These are phyloP conservation scores for Macrophomina tecta DNA, from an alignment of 2,329 filamentous ascomycete genomes.

Conservation along the genomic window DNA sequence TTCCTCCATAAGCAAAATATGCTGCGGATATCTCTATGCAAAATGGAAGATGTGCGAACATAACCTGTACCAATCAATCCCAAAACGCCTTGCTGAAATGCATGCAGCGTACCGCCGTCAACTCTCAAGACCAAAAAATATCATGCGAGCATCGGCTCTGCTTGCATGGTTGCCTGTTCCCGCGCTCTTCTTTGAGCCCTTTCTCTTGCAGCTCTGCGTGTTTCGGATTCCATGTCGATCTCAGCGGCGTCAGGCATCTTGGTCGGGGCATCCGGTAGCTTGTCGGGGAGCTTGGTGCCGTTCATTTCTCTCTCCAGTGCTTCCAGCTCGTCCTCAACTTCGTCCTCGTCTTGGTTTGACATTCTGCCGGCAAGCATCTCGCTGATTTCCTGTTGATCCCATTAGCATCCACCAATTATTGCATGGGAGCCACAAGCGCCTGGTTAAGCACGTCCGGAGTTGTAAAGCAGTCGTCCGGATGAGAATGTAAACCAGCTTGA, in stretches of 20 bases:
- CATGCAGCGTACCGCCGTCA: constrained; percentile 26
- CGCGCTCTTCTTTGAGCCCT: constrained; percentile 41
- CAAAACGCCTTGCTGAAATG: constrained; percentile 28
- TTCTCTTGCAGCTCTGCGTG: constrained; percentile 39
- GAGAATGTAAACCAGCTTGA: not conserved
- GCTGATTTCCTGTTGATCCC: constrained; percentile 74
- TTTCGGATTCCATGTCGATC: constrained; percentile 32
- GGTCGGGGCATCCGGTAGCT: constrained; percentile 48
- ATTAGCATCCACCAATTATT: constrained; percentile 21
- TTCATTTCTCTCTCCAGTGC: constrained; percentile 72
- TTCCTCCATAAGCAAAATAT: not conserved
- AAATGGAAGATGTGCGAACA: constrained; percentile 4
- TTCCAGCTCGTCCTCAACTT: constrained; percentile 94
- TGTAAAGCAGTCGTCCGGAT: not conserved
- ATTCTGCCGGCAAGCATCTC: constrained; percentile 88
- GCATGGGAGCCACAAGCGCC: not conserved
- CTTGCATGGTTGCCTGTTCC: constrained; percentile 38
- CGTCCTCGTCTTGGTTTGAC: constrained; percentile 94
- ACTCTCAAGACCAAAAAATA: not conserved
- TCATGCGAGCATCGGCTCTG: constrained; percentile 46
- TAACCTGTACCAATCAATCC: not conserved
- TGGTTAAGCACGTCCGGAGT: not conserved
- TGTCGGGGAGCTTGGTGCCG: constrained; percentile 47
- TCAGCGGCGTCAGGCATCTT: constrained; percentile 37
- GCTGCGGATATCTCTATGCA: constrained; percentile 23